Evolutionary conservation across 768 basidiomycete species (phyloP).

Genomic region (Symmetrospora coprosmae): DNA sequence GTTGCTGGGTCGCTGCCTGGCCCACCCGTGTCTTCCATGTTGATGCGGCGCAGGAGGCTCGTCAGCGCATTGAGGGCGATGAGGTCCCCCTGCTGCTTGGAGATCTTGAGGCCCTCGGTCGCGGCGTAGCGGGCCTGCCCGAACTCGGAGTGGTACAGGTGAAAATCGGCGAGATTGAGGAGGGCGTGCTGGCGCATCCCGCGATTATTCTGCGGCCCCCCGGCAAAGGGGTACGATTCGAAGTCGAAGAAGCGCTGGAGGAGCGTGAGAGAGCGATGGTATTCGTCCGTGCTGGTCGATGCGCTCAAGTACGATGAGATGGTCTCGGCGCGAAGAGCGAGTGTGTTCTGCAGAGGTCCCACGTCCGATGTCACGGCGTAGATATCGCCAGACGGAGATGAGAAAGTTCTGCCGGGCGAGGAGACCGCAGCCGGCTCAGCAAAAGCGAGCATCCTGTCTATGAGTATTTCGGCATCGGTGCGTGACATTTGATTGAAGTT

Average conservation of each 20-base stretch:
- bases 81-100: slow-evolving; percentile 3
- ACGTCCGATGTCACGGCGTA: too few relatives aligned
- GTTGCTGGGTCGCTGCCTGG: neutral
- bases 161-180: slow-evolving; percentile 12
- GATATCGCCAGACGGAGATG: too few relatives aligned
- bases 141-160: neutral
- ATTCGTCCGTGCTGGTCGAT: slow-evolving; percentile 1
- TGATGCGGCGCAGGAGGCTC: neutral
- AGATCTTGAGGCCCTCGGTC: slow-evolving; percentile 1
- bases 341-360: too few relatives aligned
- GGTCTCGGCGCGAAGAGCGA: too few relatives aligned
- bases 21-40: neutral
- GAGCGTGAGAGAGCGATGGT: neutral
- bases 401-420: too few relatives aligned
- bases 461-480: neutral
- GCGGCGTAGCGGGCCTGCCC: neutral
- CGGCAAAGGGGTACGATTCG: neutral
- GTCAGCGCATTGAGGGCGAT: slow-evolving; percentile 4
- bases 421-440: too few relatives aligned
- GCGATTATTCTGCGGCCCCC: neutral
- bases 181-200: slow-evolving; percentile 20
- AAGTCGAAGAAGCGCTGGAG: slow-evolving; percentile 7
- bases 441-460: neutral
- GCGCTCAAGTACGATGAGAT: too few relatives aligned
- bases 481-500: neutral